Base-by-base conservation (phyloP, 495 filamentous ascomycete species). In the Sabuloglossum arenarium region DNA sequence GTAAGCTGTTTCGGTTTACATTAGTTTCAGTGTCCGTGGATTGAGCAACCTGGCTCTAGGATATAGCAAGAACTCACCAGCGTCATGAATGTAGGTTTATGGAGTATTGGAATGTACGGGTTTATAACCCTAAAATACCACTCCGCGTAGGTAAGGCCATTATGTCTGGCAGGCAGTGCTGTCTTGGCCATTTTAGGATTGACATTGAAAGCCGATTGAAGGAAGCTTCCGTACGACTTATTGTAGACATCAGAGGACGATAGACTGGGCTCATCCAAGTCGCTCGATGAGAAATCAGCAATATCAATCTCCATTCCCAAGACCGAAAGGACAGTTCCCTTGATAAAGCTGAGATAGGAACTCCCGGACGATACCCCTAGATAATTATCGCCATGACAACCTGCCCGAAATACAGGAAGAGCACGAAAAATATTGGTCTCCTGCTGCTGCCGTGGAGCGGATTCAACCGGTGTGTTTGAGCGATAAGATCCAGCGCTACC, bases 301-400 rank as follows among this genome's bases (percentile, higher is more conserved):
- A 89, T 71, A 63, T 88, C 82, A 59, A 90, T 85, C 53, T 84
- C 79, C 59, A 83, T 79, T 21, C 84, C 85, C 45, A 89, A 76
- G 49, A 90, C 76, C 1, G 80, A 79, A 51, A 90, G 68, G 0
- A 79, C 77, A 0, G 82, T 86, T 8, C 81, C 85, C 61, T 82
- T 82, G 61, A 87, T 81, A 14, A 80, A 79, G 68, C 80, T 84
- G 3, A 88, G 68, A 46, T 77, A 75, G 3, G 76, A 73, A 63
- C 77, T 78, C n/a, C 79, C 76, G 10, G 76, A 74, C 9, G 79
- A 77, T 27, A 88, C 79, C 24, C 85, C 85, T 6, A 88, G 73
- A 59, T 86, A 85, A 64, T 80, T 81, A 61, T 85, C 79, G 24
- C 74, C 75, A 29, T 73, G 70, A 56, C 75, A 70, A 59, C 74